phyloP scores from a whole-genome alignment of 306 rosid species.

The Pterocarpus macrocarpus region DNA sequence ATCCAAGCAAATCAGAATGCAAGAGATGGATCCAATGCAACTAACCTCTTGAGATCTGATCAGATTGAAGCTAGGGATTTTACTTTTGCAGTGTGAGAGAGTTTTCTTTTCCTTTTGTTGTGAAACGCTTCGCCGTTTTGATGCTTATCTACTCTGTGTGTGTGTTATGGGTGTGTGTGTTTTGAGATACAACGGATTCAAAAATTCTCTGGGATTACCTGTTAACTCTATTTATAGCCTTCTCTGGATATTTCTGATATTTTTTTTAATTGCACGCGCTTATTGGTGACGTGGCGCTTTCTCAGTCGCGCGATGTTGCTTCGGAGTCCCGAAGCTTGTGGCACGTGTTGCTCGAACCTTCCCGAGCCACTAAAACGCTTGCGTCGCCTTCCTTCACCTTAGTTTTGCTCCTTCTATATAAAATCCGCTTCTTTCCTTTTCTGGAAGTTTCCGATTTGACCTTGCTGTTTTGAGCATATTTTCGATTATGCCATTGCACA shows the following conservation, averaged over 20 bases:
- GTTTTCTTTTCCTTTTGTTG: too few species aligned
- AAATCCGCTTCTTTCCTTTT: too few species aligned
- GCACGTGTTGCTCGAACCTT: constrained; percentile 69
- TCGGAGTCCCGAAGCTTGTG: constrained; percentile 34
- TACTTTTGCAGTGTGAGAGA: not conserved
- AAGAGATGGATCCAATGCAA: constrained; percentile 9
- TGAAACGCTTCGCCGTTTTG: not conserved
- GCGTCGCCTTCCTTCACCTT: constrained; percentile 22
- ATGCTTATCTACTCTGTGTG: not conserved
- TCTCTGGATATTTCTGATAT: constrained; percentile 75
- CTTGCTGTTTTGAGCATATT: constrained; percentile 1
- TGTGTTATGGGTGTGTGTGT: not conserved
- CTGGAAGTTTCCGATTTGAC: not conserved
- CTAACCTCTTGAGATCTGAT: constrained; percentile 39
- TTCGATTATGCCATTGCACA: constrained; percentile 40
- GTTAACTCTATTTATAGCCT: constrained; percentile 69
- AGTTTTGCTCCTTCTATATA: not conserved
- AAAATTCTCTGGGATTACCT: not conserved
- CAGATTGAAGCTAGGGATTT: not conserved
- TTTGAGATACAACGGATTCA: constrained; percentile 24
- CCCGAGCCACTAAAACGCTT: constrained; percentile 53
- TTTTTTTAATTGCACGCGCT: constrained; percentile 19
- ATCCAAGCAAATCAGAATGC: not conserved
- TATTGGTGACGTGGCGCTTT: constrained; percentile 58
- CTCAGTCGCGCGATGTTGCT: constrained; percentile 51